These are phyloP conservation scores for Polychaeton citri DNA, from an alignment of 2,329 filamentous ascomycete species.

Conservation along the genomic window DNA sequence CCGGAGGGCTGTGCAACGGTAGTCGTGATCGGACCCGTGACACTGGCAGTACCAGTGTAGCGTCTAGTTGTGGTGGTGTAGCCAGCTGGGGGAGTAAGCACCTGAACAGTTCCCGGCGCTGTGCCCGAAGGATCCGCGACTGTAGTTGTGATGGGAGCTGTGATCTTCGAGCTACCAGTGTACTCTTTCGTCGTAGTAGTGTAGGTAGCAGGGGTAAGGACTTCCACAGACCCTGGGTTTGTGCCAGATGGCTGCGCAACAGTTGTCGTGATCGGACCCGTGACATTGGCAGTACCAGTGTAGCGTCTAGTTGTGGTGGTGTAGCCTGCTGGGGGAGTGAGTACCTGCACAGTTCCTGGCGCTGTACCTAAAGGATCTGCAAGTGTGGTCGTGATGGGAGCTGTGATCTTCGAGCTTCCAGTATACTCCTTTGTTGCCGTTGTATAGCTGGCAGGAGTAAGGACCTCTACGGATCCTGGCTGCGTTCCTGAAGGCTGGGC, in stretches of 20 bases:
- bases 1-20: conserved; percentile 2
- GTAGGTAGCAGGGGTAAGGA: not conserved
- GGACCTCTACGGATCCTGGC: conserved; percentile 1
- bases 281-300: conserved; percentile 1
- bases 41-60: not conserved
- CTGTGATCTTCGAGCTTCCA: not conserved
- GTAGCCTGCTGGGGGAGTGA: conserved; percentile 1
- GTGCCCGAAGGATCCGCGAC: conserved; percentile 5
- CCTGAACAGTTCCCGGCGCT: conserved; percentile 4
- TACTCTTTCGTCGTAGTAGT: not conserved
- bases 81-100: conserved; percentile 1
- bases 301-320: conserved; percentile 3
- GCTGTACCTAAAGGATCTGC: not conserved
- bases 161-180: conserved; percentile 2
- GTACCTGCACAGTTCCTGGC: conserved; percentile 1
- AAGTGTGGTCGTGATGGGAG: conserved; percentile 2
- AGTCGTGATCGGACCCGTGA: not conserved
- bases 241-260: conserved; percentile 2
- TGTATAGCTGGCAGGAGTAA: not conserved
- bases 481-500: conserved; percentile 2
- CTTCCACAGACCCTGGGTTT: conserved; percentile 2
- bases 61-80: not conserved
- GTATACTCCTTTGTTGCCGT: not conserved
- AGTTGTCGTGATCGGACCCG: conserved; percentile 2
- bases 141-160: conserved; percentile 5